phyloP scores from a whole-genome alignment of 2,329 filamentous ascomycete genomes.

The Colletotrichum filicis region DNA sequence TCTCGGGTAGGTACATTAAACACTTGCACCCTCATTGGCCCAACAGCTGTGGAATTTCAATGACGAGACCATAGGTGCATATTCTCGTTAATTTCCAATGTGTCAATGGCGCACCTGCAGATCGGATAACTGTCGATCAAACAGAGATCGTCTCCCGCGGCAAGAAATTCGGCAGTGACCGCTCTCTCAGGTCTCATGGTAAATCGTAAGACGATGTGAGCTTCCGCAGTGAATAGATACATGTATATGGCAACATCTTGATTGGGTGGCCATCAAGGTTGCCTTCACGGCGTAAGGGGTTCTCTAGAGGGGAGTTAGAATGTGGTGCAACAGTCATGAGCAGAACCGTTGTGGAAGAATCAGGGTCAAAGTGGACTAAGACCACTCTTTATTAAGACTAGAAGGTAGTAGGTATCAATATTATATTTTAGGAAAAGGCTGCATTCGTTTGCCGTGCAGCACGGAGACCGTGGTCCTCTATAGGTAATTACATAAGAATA shows the following conservation, averaged over 20 bases:
- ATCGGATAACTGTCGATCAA: not conserved
- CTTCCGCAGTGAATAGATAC: too few relatives aligned
- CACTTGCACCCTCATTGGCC: not conserved
- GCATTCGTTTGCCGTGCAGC: conserved; percentile 11
- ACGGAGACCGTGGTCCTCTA: not conserved
- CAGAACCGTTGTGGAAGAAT: too few relatives aligned
- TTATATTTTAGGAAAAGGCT: not conserved
- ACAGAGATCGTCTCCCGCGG: not conserved
- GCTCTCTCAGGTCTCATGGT: not conserved
- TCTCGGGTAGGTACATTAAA: not conserved
- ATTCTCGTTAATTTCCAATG: not conserved
- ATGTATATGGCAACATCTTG: too few relatives aligned
- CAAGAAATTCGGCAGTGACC: not conserved
- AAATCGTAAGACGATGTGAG: too few relatives aligned
- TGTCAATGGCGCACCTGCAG: not conserved
- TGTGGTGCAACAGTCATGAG: too few relatives aligned
- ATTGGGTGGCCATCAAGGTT: too few relatives aligned
- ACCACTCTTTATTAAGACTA: too few relatives aligned
- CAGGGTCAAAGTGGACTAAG: too few relatives aligned
- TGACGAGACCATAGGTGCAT: not conserved
- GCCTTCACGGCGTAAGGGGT: too few relatives aligned
- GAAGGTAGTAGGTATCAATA: not conserved
- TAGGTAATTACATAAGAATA: not conserved
- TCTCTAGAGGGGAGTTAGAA: too few relatives aligned
- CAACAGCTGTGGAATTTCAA: not conserved